These are phyloP conservation scores for Ilex paraguariensis DNA, from an alignment of 305 asterid genomes.

Conservation along the genomic window DNA sequence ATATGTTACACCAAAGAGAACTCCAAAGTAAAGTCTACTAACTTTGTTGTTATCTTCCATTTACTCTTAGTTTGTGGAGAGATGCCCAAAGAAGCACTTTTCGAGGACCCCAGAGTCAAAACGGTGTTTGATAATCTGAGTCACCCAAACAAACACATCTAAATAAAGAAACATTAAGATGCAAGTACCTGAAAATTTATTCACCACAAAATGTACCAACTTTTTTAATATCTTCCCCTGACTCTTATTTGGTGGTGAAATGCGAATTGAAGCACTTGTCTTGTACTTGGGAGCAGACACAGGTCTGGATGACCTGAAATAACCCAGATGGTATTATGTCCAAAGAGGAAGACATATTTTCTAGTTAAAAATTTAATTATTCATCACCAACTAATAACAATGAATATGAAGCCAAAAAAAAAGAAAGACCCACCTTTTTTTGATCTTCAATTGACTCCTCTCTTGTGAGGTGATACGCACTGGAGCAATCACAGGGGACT, in stretches of 20 bases:
- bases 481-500: constrained; percentile 34
- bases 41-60: constrained; percentile 90
- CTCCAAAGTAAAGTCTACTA: constrained; percentile 12
- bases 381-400: constrained; percentile 9
- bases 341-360: constrained; percentile 13
- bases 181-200: neutral
- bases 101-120: constrained; percentile 35
- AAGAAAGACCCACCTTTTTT: constrained; percentile 41
- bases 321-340: constrained; percentile 21
- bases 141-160: constrained; percentile 11
- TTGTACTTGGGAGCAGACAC: constrained; percentile 26
- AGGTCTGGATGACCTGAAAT: constrained; percentile 38
- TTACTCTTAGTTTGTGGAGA: constrained; percentile 49
- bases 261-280: constrained; percentile 34
- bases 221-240: constrained; percentile 42
- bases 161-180: neutral
- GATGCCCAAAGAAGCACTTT: constrained; percentile 32
- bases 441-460: constrained; percentile 41
- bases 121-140: constrained; percentile 39
- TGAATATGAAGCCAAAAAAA: constrained; percentile 16
- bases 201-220: constrained; percentile 34
- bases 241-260: constrained; percentile 30
- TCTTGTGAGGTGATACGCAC: constrained; percentile 33
- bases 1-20: neutral
- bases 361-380: constrained; percentile 3